phyloP scores from a whole-genome alignment of 306 rosid genomes.

The Calophaca sinica region DNA sequence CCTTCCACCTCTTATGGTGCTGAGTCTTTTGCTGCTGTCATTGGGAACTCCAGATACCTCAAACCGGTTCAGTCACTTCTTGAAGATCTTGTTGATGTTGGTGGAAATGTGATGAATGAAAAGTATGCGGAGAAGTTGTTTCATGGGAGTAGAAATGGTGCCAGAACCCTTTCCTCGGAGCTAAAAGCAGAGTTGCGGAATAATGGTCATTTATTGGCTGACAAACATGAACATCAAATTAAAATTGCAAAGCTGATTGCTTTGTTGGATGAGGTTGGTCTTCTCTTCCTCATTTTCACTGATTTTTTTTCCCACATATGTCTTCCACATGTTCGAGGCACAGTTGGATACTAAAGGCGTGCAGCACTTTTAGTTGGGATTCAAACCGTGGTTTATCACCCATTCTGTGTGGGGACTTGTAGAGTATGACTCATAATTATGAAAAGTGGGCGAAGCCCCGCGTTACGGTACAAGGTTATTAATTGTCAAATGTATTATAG shows the following conservation, averaged over 20 bases:
- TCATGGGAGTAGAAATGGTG: slow-evolving; percentile 48
- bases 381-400: no score
- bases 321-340: no score
- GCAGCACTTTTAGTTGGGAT: no score
- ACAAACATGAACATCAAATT: slow-evolving; percentile 68
- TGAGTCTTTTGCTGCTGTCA: slow-evolving; percentile 55
- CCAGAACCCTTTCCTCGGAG: slow-evolving; percentile 65
- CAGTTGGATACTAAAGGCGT: no score
- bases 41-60: slow-evolving; percentile 69
- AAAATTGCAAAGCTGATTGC: slow-evolving; percentile 67
- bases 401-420: no score
- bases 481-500: no score
- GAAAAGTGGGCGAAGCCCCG: no score
- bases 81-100: slow-evolving; percentile 68
- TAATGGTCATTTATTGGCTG: slow-evolving; percentile 61
- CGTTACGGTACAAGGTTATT: no score
- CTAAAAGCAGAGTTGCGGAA: slow-evolving; percentile 62
- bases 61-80: slow-evolving; percentile 76
- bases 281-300: slow-evolving; percentile 23
- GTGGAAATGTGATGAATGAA: slow-evolving; percentile 65
- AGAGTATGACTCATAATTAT: no score
- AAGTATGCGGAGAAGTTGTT: slow-evolving; percentile 55
- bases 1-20: slow-evolving; percentile 56
- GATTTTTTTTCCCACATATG: not conserved
- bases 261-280: slow-evolving; percentile 72